phyloP scores from a whole-genome alignment of 2,329 filamentous ascomycete species.

The Daldinia eschscholtzii region DNA sequence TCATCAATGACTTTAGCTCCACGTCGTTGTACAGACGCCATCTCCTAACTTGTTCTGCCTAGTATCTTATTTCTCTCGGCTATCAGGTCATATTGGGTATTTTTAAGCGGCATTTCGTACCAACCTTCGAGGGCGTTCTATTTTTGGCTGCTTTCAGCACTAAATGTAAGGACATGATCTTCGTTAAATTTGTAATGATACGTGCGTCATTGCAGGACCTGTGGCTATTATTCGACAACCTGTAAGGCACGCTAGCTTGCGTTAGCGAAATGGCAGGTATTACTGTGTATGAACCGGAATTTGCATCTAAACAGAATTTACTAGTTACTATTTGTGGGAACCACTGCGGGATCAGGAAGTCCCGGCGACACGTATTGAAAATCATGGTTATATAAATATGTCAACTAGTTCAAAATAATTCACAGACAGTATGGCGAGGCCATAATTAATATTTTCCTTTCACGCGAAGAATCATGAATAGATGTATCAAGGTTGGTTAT shows the following conservation, averaged over 20 bases:
- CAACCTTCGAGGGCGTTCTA: slow-evolving; percentile 7
- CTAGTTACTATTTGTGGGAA: not conserved
- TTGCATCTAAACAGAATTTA: not conserved
- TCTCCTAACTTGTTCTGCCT: not conserved
- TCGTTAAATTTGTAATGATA: not conserved
- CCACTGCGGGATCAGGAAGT: not conserved
- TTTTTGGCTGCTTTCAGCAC: not conserved
- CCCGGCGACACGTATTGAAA: not conserved
- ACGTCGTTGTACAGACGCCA: not conserved
- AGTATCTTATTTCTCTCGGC: not conserved
- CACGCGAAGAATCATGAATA: no score
- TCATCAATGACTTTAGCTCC: not conserved
- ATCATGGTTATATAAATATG: not conserved
- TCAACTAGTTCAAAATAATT: not conserved
- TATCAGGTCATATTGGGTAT: not conserved
- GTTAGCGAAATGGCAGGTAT: not conserved
- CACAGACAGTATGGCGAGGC: not conserved
- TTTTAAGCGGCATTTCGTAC: not conserved
- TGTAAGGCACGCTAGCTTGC: not conserved
- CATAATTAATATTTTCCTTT: not conserved
- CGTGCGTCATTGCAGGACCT: not conserved
- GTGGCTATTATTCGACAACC: not conserved
- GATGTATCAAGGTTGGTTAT: no score
- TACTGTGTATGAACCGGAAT: not conserved
- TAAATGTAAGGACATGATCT: not conserved